Evolutionary conservation across 176 grass and related monocot species (phyloP), one percentile per base, ranked within the genome.

Genomic region (Saccharum spontaneum): DNA sequence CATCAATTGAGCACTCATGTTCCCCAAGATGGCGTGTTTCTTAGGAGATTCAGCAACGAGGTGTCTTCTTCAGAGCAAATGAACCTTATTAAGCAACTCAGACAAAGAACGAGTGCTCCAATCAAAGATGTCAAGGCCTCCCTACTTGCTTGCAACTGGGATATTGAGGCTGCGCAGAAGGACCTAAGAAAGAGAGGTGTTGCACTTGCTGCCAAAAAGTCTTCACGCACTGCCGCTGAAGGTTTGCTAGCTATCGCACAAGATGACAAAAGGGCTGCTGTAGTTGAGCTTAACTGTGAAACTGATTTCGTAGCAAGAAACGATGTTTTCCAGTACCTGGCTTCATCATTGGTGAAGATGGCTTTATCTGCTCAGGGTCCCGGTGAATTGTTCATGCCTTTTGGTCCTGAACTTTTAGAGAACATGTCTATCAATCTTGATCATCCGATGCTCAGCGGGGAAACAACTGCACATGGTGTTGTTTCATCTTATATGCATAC

Each of bases 291-390:
- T 49, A 98, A 98, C 82, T 95, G 93, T 12, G 93, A 98, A 83
- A 98, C 96, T 16, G 96, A 98, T 80, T 98, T 98, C 78, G 93
- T 98, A 17, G 95, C 95, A 79, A 98, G 95, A 76, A 98, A 95
- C 81, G 91, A 95, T 23, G 87, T 95, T 76, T 98, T 98, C 76
- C 93, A 98, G 72, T 88, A 89, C 83, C 79, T 98, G 83, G 96
- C 96, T 89, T 92, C 89, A 78, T 93, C 91, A 68, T 75, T 98
- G 78, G 96, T 91, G 36, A 98, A 81, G 59, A 87, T 80, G 70
- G 91, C 84, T 90, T 80, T 98, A 37, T 90, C 79, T 26, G 39
- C 75, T 74, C 75, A 81, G 55, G 40, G 61, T 77, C 76, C 85
- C 50, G 71, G 64, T 81, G 83, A 87, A 89, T 50, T 85, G 26